A percentile compares a stretch with the other conserved stretches of the same genome.
Evolutionary conservation across 1,139 yeast genomes (phyloP).

Genomic region (Taphrina populina): DNA sequence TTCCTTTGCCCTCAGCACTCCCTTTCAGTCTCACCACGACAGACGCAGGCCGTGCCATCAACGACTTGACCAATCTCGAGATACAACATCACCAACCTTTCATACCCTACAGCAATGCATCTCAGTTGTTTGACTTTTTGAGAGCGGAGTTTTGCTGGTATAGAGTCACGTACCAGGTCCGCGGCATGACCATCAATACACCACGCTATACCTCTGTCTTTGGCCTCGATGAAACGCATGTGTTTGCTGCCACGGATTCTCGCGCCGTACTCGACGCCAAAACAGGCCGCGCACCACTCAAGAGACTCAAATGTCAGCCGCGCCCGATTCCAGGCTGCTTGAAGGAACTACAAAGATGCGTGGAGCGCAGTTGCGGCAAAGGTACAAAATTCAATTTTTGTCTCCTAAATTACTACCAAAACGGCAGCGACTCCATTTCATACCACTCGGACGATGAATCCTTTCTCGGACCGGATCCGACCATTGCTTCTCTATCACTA

Average conservation of each 20-base stretch:
- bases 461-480: slow-evolving; percentile 29
- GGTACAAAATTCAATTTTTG: slow-evolving; percentile 28
- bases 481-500: slow-evolving; percentile 26
- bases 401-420: slow-evolving; percentile 30
- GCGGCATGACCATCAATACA: slow-evolving; percentile 30
- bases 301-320: slow-evolving; percentile 22
- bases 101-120: slow-evolving; percentile 13
- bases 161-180: slow-evolving; percentile 29
- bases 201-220: slow-evolving; percentile 33
- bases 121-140: slow-evolving; percentile 18
- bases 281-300: slow-evolving; percentile 12
- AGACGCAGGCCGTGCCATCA: not conserved
- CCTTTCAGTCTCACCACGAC: slow-evolving; percentile 12
- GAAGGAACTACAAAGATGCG: not conserved
- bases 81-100: slow-evolving; percentile 17
- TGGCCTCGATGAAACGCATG: slow-evolving; percentile 31
- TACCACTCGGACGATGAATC: slow-evolving; percentile 35
- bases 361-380: slow-evolving; percentile 17
- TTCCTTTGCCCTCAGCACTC: slow-evolving; percentile 9
- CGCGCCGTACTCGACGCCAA: slow-evolving; percentile 4
- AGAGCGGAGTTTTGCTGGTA: slow-evolving; percentile 32
- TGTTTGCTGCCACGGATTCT: not conserved
- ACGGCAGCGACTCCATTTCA: slow-evolving; percentile 32
- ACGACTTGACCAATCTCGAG: not conserved
- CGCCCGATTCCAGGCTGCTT: slow-evolving; percentile 29